Evolutionary conservation across 176 grass and related monocot species (phyloP), one percentile per base, ranked within the genome.

Genomic region (Typha latifolia): DNA sequence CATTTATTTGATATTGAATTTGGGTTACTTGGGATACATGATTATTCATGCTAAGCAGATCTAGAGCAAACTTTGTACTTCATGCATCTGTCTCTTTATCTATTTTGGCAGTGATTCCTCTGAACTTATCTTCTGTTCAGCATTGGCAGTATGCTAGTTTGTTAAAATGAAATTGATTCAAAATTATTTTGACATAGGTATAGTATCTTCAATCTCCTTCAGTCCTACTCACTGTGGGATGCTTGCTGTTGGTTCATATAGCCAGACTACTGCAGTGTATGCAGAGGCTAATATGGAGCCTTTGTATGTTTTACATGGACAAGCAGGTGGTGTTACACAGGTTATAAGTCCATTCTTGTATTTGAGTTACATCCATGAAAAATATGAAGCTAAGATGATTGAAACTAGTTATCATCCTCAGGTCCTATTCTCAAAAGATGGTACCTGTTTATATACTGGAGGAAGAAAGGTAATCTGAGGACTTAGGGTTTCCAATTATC

Each of bases 381-480:
- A 21, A 8, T 59, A 19, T 59, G 53, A 59, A 22, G 5, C 24
- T 78, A 68, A 71, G 32, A 73, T 65, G 24, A 47, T 22, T 62
- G 63, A 31, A 80, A 82, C 50, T 56, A 67, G 4, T 67, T 32
- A 67, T 16, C 69, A 68, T 69, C 70, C 27, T 66, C 84, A 96
- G 91, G 85, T 92, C 16, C 76, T 89, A n/a, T 97, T 97, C 69
- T 92, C 85, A 0, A 92, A 97, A 87, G 89, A 97, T 84, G 94
- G 89, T 56, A 87, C 89, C 65, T 92, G 92, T 81, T 59, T 97
- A 50, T 97, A 92, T 73, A 92, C 88, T 62, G 93, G 88, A 82
- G 93, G 93, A 62, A 76, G 89, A 68, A 97, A 97, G 93, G 93
- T 97, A 80, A 51, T 55, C 34, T 76, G 3, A 27, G 12, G 3